These are phyloP conservation scores for Pythium scleroteichum DNA, from an alignment of 352 stramenopile genomes.

Conservation along the genomic window DNA sequence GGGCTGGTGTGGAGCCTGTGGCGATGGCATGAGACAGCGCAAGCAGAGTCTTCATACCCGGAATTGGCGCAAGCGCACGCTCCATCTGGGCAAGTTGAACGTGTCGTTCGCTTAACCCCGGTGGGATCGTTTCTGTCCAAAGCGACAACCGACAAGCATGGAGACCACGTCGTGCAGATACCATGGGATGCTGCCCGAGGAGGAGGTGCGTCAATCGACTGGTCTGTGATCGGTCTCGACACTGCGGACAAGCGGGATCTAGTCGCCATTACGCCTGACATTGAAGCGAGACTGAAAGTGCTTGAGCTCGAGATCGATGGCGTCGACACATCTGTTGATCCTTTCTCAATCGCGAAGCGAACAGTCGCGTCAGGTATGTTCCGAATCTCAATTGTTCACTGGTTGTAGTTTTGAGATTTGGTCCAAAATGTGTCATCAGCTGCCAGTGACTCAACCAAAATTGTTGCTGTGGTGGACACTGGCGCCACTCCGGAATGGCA, in stretches of 20 bases:
- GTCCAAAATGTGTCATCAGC: too few species aligned
- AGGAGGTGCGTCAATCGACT: slow-evolving; percentile 24
- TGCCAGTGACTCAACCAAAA: slow-evolving; percentile 3
- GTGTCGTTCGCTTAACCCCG: slow-evolving; percentile 51
- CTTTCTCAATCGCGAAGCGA: slow-evolving; percentile 20
- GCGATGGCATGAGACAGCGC: slow-evolving; percentile 25
- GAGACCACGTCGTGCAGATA: slow-evolving; percentile 41
- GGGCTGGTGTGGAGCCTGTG: slow-evolving; percentile 60
- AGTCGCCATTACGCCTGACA: neutral
- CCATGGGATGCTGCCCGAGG: slow-evolving; percentile 19
- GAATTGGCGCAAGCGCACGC: neutral
- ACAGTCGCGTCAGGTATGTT: slow-evolving; percentile 16
- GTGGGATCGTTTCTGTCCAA: slow-evolving; percentile 43
- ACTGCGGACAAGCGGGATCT: neutral
- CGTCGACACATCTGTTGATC: slow-evolving; percentile 3
- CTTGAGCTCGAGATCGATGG: slow-evolving; percentile 28
- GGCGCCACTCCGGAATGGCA: slow-evolving; percentile 21
- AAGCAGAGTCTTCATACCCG: neutral
- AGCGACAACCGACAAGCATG: slow-evolving; percentile 44
- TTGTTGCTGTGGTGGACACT: slow-evolving; percentile 22
- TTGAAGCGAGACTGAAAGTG: slow-evolving; percentile 10
- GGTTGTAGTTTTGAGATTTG: too few species aligned
- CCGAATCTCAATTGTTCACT: neutral
- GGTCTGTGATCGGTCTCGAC: slow-evolving; percentile 23
- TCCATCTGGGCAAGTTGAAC: slow-evolving; percentile 29